phyloP scores from a whole-genome alignment of 2,329 filamentous ascomycete species.

The Cercospora beticola region DNA sequence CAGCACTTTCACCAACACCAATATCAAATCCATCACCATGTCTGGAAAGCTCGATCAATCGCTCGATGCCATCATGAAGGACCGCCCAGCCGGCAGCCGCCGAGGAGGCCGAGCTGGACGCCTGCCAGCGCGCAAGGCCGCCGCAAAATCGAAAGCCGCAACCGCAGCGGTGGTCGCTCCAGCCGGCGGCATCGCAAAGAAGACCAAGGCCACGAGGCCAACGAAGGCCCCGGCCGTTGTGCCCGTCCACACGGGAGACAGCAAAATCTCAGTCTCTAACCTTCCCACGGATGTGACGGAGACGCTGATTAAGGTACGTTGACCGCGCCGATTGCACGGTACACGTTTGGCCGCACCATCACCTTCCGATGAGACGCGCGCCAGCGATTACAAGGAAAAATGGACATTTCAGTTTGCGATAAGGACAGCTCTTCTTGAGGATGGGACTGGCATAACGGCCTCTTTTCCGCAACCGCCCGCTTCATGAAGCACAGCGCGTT shows the following conservation, averaged over 20 bases:
- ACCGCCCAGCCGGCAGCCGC: constrained; percentile 56
- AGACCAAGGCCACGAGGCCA: constrained; percentile 53
- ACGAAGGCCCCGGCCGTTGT: constrained; percentile 64
- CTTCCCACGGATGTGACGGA: constrained; percentile 97
- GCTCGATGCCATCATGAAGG: constrained; percentile 94
- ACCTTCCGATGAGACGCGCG: constrained; percentile 24
- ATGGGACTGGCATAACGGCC: constrained; percentile 11
- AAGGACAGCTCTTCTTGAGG: constrained; percentile 11
- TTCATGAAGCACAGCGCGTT: constrained; percentile 22
- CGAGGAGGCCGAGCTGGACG: constrained; percentile 42
- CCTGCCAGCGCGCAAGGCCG: constrained; percentile 49
- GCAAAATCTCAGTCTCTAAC: constrained; percentile 98
- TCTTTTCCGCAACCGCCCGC: constrained; percentile 21
- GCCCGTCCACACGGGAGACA: constrained; percentile 63
- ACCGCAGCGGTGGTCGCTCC: constrained; percentile 56
- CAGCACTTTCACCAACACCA: constrained; percentile 17
- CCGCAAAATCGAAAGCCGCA: constrained; percentile 52
- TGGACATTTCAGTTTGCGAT: constrained; percentile 12
- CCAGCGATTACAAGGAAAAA: constrained; percentile 11
- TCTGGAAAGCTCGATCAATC: constrained; percentile 94
- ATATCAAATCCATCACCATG: constrained; percentile 57
- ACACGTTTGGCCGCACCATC: constrained; percentile 33
- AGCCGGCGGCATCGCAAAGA: constrained; percentile 82
- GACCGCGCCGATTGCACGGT: constrained; percentile 62
- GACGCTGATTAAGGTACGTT: constrained; percentile 99